Evolutionary conservation across 1,139 yeast genomes (phyloP).

Genomic region (Saccharomycopsis crataegensis): DNA sequence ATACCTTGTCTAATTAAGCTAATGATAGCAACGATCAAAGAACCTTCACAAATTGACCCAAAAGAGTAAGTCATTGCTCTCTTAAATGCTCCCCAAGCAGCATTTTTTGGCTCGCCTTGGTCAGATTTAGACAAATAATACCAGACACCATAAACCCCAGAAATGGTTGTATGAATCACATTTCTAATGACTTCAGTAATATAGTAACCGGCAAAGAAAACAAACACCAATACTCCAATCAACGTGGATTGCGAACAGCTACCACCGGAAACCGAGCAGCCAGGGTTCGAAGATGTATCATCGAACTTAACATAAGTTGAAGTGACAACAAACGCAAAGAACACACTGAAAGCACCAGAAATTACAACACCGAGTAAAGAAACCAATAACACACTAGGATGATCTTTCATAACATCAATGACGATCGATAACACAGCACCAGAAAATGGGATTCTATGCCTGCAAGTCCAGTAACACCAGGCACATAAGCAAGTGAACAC

Average conservation of each 20-base stretch:
- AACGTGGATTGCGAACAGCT: slow-evolving; percentile 59
- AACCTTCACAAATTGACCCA: slow-evolving; percentile 88
- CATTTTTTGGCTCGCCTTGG: slow-evolving; percentile 74
- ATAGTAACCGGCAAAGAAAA: slow-evolving; percentile 80
- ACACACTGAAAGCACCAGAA: slow-evolving; percentile 55
- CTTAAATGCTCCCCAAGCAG: slow-evolving; percentile 75
- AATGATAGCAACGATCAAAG: slow-evolving; percentile 69
- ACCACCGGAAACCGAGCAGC: slow-evolving; percentile 53
- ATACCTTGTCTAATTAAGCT: slow-evolving; percentile 53
- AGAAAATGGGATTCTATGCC: slow-evolving; percentile 64
- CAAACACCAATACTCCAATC: slow-evolving; percentile 57
- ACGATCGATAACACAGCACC: slow-evolving; percentile 66
- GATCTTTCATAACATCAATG: slow-evolving; percentile 65
- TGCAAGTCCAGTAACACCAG: slow-evolving; percentile 66
- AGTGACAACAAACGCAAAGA: slow-evolving; percentile 61
- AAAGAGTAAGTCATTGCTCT: slow-evolving; percentile 81
- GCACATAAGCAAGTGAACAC: slow-evolving; percentile 59
- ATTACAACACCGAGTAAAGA: slow-evolving; percentile 60
- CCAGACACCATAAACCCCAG: slow-evolving; percentile 91
- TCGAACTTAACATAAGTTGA: slow-evolving; percentile 73
- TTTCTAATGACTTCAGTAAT: slow-evolving; percentile 80
- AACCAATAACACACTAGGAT: slow-evolving; percentile 61
- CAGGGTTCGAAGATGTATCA: slow-evolving; percentile 37
- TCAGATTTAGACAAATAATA: slow-evolving; percentile 71
- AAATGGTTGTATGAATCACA: slow-evolving; percentile 75